A percentile compares a stretch with the other conserved stretches of the same genome.
Conservation (phyloP, 306 rosid species). For the Malus domestica region DNA sequence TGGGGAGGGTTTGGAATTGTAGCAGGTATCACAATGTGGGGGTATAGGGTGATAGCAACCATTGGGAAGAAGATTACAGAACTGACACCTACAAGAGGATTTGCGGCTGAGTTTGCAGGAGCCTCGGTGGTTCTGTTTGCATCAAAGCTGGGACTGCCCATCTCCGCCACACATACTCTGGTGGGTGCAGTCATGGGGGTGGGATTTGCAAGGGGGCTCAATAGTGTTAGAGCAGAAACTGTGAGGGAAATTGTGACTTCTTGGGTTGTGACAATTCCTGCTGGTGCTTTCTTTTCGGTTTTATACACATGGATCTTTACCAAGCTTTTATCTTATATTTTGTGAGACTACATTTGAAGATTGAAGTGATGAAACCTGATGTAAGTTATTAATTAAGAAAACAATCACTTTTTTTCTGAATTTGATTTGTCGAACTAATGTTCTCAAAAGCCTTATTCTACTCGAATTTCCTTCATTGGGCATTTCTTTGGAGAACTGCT, state of each 20-base stretch:
- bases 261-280: constrained; percentile 90
- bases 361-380: constrained; percentile 17
- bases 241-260: constrained; percentile 88
- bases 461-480: neutral
- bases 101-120: constrained; percentile 98
- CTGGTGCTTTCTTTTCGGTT: constrained; percentile 66
- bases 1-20: constrained; percentile 99
- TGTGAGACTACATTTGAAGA: constrained; percentile 37
- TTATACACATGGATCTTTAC: constrained; percentile 85
- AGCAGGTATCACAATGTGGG: constrained; percentile 96
- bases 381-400: constrained; percentile 14
- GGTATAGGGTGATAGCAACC: constrained; percentile 91
- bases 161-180: constrained; percentile 88
- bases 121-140: constrained; percentile 90
- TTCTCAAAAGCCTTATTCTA: neutral
- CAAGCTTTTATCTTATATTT: constrained; percentile 57
- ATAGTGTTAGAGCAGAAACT: constrained; percentile 84
- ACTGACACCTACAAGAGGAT: constrained; percentile 94
- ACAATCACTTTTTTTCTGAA: constrained; percentile 9
- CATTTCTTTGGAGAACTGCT: neutral
- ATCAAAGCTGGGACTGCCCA: constrained; percentile 75
- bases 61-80: constrained; percentile 93
- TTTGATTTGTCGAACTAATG: constrained; percentile 8
- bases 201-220: constrained; percentile 92
- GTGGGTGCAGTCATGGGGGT: constrained; percentile 99